Evolutionary conservation across 805 yeast species (phyloP), one percentile per base, ranked within the genome.

Genomic region (Teunomyces atbi): DNA sequence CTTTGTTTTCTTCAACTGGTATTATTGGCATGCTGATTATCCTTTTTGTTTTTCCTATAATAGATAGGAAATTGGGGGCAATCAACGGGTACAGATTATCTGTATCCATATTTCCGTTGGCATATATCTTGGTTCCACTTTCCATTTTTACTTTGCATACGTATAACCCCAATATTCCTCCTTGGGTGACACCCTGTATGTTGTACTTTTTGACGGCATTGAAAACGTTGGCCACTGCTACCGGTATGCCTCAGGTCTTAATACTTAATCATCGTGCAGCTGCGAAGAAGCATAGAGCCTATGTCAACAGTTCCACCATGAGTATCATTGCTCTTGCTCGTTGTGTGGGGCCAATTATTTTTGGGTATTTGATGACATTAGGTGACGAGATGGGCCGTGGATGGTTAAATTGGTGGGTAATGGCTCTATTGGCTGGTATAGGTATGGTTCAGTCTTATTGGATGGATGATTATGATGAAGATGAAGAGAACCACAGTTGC

Each of bases 181-280:
- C 40, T 2, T 68, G 72, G 72, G 53, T 59, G 5, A 57, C 70
- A 5, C 59, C 64, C 2, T 42, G 52, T 1, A 27, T 55, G 15
- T 54, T 68, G 42, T 68, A 68, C 51, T n/a, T 49, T 5, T 51
- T 67, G 37, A 65, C 71, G 3, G 62, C 69, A 3, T 37, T 66
- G 40, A 62, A 62, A 46, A 58, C 70, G 4, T 58, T 68, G 41
- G 71, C 68, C 1, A 52, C 57, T 6, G 61, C 69, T 6, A 66
- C 71, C 0, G 71, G 73, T 1, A 53, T 65, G 60, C 71, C 72
- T 8, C 73, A 68, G 44, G 59, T 66, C 19, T 60, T 60, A 63
- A 47, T 68, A 2, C 55, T 68, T 7, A 64, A 59, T 41, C 73
- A 68, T 47, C 58, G 73, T 5, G 70, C 72, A 3, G 70, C 72